Conservation (phyloP, 352 stramenopile genomes). For the Thalassiosira exigua region DNA sequence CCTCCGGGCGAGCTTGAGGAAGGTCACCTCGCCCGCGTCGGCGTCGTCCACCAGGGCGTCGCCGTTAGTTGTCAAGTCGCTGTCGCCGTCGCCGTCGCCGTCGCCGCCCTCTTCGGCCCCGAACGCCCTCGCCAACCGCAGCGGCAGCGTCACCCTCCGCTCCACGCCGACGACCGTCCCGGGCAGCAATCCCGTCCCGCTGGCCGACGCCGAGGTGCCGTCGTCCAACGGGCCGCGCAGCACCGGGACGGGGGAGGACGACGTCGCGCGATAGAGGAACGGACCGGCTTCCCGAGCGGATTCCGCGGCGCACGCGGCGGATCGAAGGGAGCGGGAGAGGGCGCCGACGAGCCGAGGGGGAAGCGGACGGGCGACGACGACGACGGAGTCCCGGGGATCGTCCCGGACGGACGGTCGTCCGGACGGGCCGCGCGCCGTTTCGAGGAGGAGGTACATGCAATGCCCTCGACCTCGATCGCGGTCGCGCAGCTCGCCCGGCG, state of each 20-base stretch:
- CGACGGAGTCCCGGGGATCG: not conserved
- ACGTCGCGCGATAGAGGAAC: constrained; percentile 58
- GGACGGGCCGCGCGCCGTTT: too few relatives aligned
- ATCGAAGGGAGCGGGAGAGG: not conserved
- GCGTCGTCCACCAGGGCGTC: constrained; percentile 35
- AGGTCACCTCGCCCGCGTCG: constrained; percentile 53
- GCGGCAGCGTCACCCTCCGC: constrained; percentile 47
- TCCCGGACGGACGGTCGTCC: too few relatives aligned
- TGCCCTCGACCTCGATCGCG: not conserved
- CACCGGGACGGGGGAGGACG: constrained; percentile 62
- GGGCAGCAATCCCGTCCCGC: constrained; percentile 64
- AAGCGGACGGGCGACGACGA: not conserved
- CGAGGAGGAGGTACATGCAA: not conserved
- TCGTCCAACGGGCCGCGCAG: constrained; percentile 58
- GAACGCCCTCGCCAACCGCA: constrained; percentile 5
- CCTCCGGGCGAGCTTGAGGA: constrained; percentile 62
- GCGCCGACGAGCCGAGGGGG: not conserved
- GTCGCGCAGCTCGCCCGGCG: not conserved
- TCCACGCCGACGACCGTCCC: constrained; percentile 71
- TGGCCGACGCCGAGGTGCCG: constrained; percentile 1
- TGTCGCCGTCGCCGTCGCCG: constrained; percentile 36
- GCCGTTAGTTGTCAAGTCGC: not conserved
- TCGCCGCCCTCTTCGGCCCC: constrained; percentile 11
- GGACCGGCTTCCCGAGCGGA: constrained; percentile 50
- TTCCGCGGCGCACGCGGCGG: constrained; percentile 10